Evolutionary conservation across 2,329 filamentous ascomycete genomes (phyloP), one percentile per base, ranked within the genome.

Genomic region (Coleophoma eucalyptorum): DNA sequence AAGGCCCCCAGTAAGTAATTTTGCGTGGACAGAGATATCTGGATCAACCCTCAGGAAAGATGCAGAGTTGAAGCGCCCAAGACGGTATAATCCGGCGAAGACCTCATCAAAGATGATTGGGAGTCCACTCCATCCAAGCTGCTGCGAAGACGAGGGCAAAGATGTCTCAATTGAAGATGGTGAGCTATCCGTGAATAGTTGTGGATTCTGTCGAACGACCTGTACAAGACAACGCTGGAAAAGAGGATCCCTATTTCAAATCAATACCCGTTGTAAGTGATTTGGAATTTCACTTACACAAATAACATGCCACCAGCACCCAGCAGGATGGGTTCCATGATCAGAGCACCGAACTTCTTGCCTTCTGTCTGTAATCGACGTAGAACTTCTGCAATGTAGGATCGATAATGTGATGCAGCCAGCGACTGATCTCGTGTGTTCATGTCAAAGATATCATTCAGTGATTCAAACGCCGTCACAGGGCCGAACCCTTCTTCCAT

Each of bases 21-120:
- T 95, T 5, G 90, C 90, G 61, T 95, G 86, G 0, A 91, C 86
- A 0, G 84, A 84, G 43, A 95, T 86, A 60, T 95, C 90, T 0
- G 90, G 79, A 32, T 89, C 68, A 0, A 82, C 71, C 5, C 74
- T 73, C 3, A 95, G 77, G 66, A 93, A 88, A 0, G 84, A 84
- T 0, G 87, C 81, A 0, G 89, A 77, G 1, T 80, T 84, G 62
- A 86, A 83, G 37, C 84, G 80, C 2, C 90, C 90, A 0, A 96
- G 81, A 12, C 90, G 87, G 65, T 92, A 92, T 4, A 95, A 73
- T 1, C 90, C 90, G 0, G 89, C 93, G 68, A 96, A 95, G 34
- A 95, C 90, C 65, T 95, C 90, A 63, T 96, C 90, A 57, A 90
- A 90, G 58, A 95, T 76, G 37, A 95, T 72, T 0, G 90, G 90